Evolutionary conservation across 2,329 filamentous ascomycete genomes (phyloP), one percentile per base, ranked within the genome.

Genomic region (Pseudogymnoascus sp.): DNA sequence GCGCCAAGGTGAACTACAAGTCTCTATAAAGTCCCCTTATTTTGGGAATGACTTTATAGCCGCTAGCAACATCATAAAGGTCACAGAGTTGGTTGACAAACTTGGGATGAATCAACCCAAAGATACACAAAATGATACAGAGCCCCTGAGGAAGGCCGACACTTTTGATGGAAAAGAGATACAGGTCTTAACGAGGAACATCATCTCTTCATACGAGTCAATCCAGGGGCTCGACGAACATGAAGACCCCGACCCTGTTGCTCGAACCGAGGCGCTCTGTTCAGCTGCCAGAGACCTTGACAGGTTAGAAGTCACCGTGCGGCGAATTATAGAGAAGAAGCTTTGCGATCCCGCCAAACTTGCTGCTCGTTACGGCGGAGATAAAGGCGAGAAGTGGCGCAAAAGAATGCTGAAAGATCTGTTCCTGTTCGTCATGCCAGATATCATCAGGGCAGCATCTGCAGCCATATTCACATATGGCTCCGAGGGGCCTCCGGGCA

Each of bases 401-500:
- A 2, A 12, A 38, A 18, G 5, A 12, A 40, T 59, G 33, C 16
- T 59, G 55, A 23, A 16, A 31, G 59, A 61, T 40, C 21, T 61
- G 7, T 61, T 41, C n/a, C 21, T 61, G 11, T 31, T 41, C 12
- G 14, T 18, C 28, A 41, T 61, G 35, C 59, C 59, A 23, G 59
- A 45, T 3, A 41, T 61, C 7, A 21, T 52, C 38, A 23, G 25
- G 8, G 16, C 38, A 31, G 33, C 40, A 23, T n/a, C 35, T n/a
- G 21, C 40, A 31, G 59, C 59, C 4, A 61, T 61, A 28, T n/a
- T 41, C 16, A 31, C 35, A n/a, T 61, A 61, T 41, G 25, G 59
- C 37, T 31, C 18, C 12, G 38, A 43, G 1, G 38, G 38, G 14
- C 6, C n/a, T 21, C 59, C 40, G 14, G 31, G 59, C 35, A 43